phyloP scores from a whole-genome alignment of 2,329 filamentous ascomycete species.

The Fusarium sp. region DNA sequence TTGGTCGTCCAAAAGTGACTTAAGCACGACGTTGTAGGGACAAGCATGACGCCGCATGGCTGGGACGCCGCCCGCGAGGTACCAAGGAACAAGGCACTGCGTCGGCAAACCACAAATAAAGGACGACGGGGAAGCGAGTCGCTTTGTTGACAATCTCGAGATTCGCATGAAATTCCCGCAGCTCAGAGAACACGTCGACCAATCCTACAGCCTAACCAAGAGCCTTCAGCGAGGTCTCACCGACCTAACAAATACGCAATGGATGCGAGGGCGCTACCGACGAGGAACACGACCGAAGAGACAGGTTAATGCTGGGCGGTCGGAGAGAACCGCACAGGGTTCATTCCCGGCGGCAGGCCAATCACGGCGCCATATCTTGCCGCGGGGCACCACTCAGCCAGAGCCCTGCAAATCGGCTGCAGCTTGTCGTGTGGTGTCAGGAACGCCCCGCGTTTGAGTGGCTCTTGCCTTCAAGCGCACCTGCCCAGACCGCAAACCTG shows the following conservation, averaged over 20 bases:
- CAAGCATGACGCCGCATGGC: conserved; percentile 3
- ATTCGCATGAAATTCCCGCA: neutral
- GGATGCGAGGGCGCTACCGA: neutral
- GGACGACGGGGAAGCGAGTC: neutral
- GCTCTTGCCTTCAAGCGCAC: conserved; percentile 27
- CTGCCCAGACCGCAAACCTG: neutral
- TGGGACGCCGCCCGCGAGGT: neutral
- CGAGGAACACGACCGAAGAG: conserved; percentile 10
- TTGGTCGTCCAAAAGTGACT: neutral
- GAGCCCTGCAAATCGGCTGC: conserved; percentile 47
- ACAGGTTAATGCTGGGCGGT: conserved; percentile 32
- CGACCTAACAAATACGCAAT: neutral
- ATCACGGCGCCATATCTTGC: conserved; percentile 31
- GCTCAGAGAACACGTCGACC: neutral
- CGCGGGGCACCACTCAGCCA: conserved; percentile 45
- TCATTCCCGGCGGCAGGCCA: conserved; percentile 32
- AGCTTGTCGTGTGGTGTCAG: conserved; percentile 47
- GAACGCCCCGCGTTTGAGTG: conserved; percentile 50
- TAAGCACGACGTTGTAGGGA: neutral
- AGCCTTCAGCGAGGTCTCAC: neutral
- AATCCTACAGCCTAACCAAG: neutral
- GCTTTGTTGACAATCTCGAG: neutral
- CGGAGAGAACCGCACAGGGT: conserved; percentile 41
- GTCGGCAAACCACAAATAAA: neutral
- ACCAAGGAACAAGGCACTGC: conserved; percentile 1